Percentiles rank a stretch among this genome's conserved stretches.
phyloP scores from a whole-genome alignment of 2,329 filamentous ascomycete species.

The Falciphora oryzae region DNA sequence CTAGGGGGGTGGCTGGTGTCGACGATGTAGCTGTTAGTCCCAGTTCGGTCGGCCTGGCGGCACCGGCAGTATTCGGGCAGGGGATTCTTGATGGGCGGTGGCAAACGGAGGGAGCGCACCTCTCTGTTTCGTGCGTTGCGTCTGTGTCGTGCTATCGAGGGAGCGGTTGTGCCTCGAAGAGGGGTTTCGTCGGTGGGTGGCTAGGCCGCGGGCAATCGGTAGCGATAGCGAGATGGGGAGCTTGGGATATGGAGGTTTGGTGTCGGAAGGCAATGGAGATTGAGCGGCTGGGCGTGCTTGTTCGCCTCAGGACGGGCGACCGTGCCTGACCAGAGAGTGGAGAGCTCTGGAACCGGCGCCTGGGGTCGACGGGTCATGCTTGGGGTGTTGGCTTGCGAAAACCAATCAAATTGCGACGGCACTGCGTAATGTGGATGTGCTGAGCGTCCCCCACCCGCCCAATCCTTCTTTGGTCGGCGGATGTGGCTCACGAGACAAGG shows the following conservation, averaged over 20 bases:
- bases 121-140: background rate
- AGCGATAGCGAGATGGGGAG: background rate
- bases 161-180: background rate
- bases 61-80: background rate
- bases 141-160: background rate
- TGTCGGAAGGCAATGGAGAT: background rate
- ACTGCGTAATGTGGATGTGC: background rate
- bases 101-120: background rate
- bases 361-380: background rate
- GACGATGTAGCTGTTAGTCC: slow-evolving; percentile 3
- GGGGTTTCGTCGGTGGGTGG: background rate
- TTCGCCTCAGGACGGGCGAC: background rate
- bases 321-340: background rate
- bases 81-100: background rate
- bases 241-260: too few relatives aligned
- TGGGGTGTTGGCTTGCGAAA: background rate
- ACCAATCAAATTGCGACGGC: background rate
- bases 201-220: background rate
- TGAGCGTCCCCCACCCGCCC: background rate
- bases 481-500: background rate
- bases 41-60: background rate
- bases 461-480: too few relatives aligned
- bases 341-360: background rate
- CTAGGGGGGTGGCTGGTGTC: slow-evolving; percentile 2
- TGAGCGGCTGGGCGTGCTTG: background rate